Evolutionary conservation across 345 rosid genomes (phyloP).

Genomic region (Populus euphratica): DNA sequence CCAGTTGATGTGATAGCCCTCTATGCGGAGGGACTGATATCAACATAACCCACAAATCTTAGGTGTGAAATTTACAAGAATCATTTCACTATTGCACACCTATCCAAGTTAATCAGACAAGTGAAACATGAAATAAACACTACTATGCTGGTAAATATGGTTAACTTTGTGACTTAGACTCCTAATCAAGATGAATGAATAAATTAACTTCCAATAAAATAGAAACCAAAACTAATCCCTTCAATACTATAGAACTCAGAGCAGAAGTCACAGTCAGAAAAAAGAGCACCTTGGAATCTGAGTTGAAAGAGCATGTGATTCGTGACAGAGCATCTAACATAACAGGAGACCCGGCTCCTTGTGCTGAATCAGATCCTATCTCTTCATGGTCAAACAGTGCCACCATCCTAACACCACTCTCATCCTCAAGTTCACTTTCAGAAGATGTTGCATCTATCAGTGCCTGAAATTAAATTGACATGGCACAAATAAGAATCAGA

Average conservation of each 20-base stretch:
- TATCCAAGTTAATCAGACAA: neutral
- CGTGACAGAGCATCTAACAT: conserved; percentile 90
- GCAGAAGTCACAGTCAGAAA: conserved; percentile 4
- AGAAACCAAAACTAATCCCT: neutral
- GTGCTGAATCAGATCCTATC: conserved; percentile 91
- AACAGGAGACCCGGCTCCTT: conserved; percentile 97
- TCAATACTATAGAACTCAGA: neutral
- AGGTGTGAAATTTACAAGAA: neutral
- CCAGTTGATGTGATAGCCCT: neutral
- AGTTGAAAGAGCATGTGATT: conserved; percentile 64
- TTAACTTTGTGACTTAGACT: neutral
- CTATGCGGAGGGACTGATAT: neutral
- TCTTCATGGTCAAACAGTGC: conserved; percentile 97
- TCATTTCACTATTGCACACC: neutral
- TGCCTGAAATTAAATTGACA: conserved; percentile 46
- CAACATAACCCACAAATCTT: neutral
- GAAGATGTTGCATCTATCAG: conserved; percentile 76
- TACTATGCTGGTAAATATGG: neutral
- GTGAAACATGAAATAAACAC: neutral
- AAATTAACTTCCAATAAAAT: neutral
- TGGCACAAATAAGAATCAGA: neutral
- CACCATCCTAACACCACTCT: conserved; percentile 86
- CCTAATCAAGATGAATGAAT: neutral
- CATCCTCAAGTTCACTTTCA: conserved; percentile 61
- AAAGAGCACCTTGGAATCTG: conserved; percentile 60